phyloP scores from a whole-genome alignment of 257 asterid genomes.

The Parsonsia alboflavescens region DNA sequence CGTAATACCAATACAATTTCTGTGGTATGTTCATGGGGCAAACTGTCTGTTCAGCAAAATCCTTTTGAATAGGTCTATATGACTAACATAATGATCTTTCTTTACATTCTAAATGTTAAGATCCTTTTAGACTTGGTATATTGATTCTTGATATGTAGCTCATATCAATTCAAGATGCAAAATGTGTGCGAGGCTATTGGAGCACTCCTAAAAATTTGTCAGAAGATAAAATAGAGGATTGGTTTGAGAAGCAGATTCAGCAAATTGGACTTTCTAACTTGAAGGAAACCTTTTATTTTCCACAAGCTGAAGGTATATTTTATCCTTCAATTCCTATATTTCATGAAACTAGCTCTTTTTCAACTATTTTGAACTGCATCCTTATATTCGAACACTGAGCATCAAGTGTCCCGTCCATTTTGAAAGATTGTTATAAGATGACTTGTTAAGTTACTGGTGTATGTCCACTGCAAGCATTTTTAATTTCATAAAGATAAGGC shows the following conservation, averaged over 20 bases:
- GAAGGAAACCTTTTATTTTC: conserved; percentile 62
- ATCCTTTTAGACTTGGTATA: neutral
- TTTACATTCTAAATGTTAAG: neutral
- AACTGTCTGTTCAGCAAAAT: neutral
- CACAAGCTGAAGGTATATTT: conserved; percentile 50
- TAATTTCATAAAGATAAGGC: neutral
- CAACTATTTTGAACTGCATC: neutral
- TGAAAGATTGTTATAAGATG: neutral
- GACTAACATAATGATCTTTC: neutral
- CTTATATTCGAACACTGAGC: neutral
- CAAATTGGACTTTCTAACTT: conserved; percentile 44
- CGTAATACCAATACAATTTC: conserved; percentile 88
- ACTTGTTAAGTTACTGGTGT: neutral
- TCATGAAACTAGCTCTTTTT: neutral
- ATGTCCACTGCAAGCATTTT: no score
- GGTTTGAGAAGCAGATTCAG: conserved; percentile 58
- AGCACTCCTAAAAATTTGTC: conserved; percentile 46
- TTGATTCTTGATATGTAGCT: conserved; percentile 50
- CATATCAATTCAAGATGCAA: conserved; percentile 46
- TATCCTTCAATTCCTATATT: neutral
- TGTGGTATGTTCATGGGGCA: conserved; percentile 52
- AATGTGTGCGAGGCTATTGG: conserved; percentile 97
- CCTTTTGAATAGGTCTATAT: neutral
- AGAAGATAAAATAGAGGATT: conserved; percentile 40
- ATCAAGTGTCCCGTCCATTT: neutral